Percentiles rank a stretch among this genome's conserved stretches.
Conservation (phyloP, 257 asterid genomes). For the Mitragyna speciosa region DNA sequence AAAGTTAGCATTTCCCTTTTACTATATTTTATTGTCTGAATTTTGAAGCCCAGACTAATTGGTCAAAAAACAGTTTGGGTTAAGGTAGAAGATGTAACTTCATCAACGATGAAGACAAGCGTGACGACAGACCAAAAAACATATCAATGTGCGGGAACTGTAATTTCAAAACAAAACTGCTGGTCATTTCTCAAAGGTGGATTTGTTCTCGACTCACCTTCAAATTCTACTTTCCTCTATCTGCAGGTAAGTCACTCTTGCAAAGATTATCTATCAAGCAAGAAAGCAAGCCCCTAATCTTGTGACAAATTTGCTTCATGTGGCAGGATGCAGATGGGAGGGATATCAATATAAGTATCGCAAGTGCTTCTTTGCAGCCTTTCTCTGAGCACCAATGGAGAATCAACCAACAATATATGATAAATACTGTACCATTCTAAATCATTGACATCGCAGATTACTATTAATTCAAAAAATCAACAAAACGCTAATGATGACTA, state of each 20-base stretch:
- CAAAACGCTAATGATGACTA: not conserved
- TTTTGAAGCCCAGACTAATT: not conserved
- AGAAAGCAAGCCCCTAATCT: not conserved
- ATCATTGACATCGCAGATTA: too few species aligned
- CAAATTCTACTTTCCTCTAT: constrained; percentile 27
- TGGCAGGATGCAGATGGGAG: constrained; percentile 35
- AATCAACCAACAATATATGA: constrained; percentile 31
- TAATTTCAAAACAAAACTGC: constrained; percentile 44
- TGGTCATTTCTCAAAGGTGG: constrained; percentile 80
- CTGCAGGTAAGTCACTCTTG: constrained; percentile 32
- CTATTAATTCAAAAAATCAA: not conserved
- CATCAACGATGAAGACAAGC: constrained; percentile 37
- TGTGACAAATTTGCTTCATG: not conserved
- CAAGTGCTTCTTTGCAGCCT: constrained; percentile 57
- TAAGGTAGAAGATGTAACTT: constrained; percentile 37
- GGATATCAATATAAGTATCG: constrained; percentile 27
- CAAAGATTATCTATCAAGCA: too few species aligned
- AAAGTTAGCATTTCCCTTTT: not conserved
- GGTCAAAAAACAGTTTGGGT: constrained; percentile 50
- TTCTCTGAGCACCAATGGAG: constrained; percentile 50
- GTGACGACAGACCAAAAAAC: constrained; percentile 38
- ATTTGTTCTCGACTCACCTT: constrained; percentile 39
- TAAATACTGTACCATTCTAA: constrained; percentile 42
- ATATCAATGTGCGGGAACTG: constrained; percentile 46
- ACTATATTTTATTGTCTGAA: not conserved